Evolutionary conservation across 2,329 filamentous ascomycete species (phyloP), one percentile per base, ranked within the genome.

Genomic region (Penicillium sp.): DNA sequence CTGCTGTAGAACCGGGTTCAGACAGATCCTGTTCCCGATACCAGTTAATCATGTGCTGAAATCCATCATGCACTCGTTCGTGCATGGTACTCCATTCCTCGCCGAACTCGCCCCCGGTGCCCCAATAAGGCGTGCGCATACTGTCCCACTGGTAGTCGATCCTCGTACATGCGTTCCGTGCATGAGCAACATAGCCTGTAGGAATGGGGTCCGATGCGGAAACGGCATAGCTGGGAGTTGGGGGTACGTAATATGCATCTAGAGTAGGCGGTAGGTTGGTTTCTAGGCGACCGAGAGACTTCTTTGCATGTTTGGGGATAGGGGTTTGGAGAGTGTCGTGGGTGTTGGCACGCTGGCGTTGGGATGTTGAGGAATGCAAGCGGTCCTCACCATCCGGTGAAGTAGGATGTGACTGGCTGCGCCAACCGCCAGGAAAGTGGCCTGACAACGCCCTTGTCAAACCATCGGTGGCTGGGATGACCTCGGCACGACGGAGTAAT

Each of bases 41-140:
- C 90, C 92, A 97, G 57, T 88, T 82, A 13, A 97, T 79, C 77
- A 97, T 83, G 43, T 85, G 85, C 62, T 89, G 86, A 38, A 97
- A 74, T 1, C 93, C 93, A 59, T 81, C 84, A 37, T 92, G 84
- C 67, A 97, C 96, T 22, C 94, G 85, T 69, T 87, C 88, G 74
- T 99, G 94, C 94, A 99, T 97, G 4, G 86, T 81, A 31, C 90
- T 89, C 94, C 94, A 99, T 74, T 97, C 94, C 74, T 99, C 94
- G 1, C 90, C 92, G 65, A 90, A 89, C 42, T 88, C 83, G 38
- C 93, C 94, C 10, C 93, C 93, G 66, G 91, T 87, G 7, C 92
- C 93, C 89, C 94, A 97, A 60, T 87, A 81, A 0, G 89, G 85
- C 3, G 82, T 78, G 14, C 89, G 83, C 81, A 92, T 93, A 57